Evolutionary conservation across 2,329 filamentous ascomycete species (phyloP).

Genomic region (Cordyceps farinosa): DNA sequence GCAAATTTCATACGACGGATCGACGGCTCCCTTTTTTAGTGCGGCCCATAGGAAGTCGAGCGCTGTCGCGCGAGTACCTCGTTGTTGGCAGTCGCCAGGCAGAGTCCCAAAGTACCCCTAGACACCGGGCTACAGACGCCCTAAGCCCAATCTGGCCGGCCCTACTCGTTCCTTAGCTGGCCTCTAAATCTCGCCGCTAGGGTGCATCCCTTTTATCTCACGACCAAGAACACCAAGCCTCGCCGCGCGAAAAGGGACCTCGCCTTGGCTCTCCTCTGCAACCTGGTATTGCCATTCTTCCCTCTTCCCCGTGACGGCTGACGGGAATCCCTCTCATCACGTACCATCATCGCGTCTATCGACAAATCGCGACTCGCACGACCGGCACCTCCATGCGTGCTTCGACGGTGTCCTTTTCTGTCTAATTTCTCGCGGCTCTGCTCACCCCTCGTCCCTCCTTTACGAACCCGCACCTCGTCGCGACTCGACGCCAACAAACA

Average conservation of each 20-base stretch:
- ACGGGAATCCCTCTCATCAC: background rate
- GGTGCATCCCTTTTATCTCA: constrained; percentile 14
- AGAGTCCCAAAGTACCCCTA: background rate
- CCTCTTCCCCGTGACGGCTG: constrained; percentile 6
- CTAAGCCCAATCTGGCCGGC: constrained; percentile 13
- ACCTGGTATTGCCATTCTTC: background rate
- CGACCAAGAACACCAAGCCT: background rate
- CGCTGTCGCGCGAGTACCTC: background rate
- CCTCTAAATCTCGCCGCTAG: constrained; percentile 15
- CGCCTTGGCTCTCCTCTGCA: constrained; percentile 5
- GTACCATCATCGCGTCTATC: background rate
- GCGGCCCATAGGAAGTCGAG: background rate
- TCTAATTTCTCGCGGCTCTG: constrained; percentile 1
- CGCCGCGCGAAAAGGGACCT: constrained; percentile 9
- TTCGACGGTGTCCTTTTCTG: background rate
- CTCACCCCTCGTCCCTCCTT: constrained; percentile 9
- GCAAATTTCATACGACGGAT: constrained; percentile 1
- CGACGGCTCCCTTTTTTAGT: constrained; percentile 5
- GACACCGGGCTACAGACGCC: background rate
- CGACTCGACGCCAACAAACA: background rate
- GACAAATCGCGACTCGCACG: background rate
- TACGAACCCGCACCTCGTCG: background rate
- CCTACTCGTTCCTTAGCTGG: constrained; percentile 13
- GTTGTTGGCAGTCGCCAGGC: background rate
- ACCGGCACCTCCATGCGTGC: background rate